phyloP scores from a whole-genome alignment of 768 basidiomycete species.

The Tulasnella sp. region DNA sequence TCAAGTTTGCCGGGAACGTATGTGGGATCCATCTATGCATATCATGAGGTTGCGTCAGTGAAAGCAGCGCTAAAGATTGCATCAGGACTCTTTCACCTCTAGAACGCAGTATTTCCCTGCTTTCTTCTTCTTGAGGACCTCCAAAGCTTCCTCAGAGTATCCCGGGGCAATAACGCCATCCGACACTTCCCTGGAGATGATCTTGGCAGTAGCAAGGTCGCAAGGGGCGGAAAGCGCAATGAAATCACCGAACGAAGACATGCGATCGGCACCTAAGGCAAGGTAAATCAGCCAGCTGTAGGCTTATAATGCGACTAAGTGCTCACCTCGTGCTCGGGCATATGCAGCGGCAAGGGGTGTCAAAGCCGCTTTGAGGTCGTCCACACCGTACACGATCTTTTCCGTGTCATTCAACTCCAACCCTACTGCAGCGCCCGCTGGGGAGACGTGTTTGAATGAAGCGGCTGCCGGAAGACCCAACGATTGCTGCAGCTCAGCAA shows the following conservation, averaged over 20 bases:
- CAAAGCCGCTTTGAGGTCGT: slow-evolving; percentile 84
- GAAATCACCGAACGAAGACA: slow-evolving; percentile 99
- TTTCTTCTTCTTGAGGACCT: slow-evolving; percentile 91
- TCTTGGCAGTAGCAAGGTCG: slow-evolving; percentile 88
- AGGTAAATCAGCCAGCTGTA: neutral
- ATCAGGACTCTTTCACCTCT: slow-evolving; percentile 46
- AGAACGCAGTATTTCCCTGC: slow-evolving; percentile 97
- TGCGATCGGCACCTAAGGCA: slow-evolving; percentile 78
- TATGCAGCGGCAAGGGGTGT: slow-evolving; percentile 89
- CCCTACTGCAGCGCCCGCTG: slow-evolving; percentile 93
- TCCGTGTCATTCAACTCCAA: slow-evolving; percentile 72
- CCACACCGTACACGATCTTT: slow-evolving; percentile 92
- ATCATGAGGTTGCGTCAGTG: neutral
- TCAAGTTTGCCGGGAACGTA: slow-evolving; percentile 76
- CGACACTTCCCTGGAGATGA: slow-evolving; percentile 98
- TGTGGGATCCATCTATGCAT: slow-evolving; percentile 69
- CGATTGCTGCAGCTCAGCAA: slow-evolving; percentile 84
- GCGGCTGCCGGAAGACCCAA: slow-evolving; percentile 89
- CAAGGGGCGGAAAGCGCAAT: slow-evolving; percentile 90
- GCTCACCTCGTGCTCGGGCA: slow-evolving; percentile 83
- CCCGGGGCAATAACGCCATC: slow-evolving; percentile 98
- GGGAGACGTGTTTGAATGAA: slow-evolving; percentile 99
- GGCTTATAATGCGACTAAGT: neutral
- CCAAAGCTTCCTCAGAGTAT: slow-evolving; percentile 79
- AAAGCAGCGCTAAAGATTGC: neutral